Base-by-base conservation (phyloP, 441 rosid genomes). In the Populus tomentosa region DNA sequence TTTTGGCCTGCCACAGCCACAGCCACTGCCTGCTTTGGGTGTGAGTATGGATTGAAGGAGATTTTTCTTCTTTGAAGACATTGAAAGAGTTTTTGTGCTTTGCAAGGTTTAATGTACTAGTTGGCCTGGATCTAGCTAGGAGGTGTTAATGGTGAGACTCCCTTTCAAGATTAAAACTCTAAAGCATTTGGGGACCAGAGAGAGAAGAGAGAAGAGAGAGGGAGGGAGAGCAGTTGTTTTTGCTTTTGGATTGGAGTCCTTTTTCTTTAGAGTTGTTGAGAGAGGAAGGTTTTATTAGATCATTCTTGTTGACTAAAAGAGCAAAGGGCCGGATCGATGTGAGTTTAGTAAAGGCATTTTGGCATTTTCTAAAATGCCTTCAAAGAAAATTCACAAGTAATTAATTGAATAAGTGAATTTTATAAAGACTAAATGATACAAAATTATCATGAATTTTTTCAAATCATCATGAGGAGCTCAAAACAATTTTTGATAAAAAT, bases 11-110 rank as follows among this genome's bases (percentile, higher is more conserved):
- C 81, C 61, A 18, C 87, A 82, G 32, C 86, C 69, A 9, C 91
- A n/a, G n/a, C n/a, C n/a, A n/a, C n/a, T 28, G 28, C 78, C 83
- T 35, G 72, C 69, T 56, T 68, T 72, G 36, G 79, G 46, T 13
- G 53, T 68, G 64, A 82, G 71, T 63, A 87, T 59, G 61, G 80
- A 71, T 83, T 79, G 85, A 30, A 86, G 78, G 75, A 73, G 71
- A 46, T 40, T 78, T 76, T 81, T 87, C 84, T 79, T 88, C 33
- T 53, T 79, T 69, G 83, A 74, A 6, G 87, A 77, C 87, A 85
- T 78, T 73, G 75, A 50, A 50, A 28, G 30, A 28, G 30, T 28
- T 14, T 38, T 46, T 46, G 56, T 46, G 20, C 56, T 14, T 14
- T 14, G 20, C 56, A 46, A 46, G 56, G 56, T 46, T 46, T 46